Evolutionary conservation across 192 early-diverging fungal genomes (phyloP).

Genomic region (Podila horticola): DNA sequence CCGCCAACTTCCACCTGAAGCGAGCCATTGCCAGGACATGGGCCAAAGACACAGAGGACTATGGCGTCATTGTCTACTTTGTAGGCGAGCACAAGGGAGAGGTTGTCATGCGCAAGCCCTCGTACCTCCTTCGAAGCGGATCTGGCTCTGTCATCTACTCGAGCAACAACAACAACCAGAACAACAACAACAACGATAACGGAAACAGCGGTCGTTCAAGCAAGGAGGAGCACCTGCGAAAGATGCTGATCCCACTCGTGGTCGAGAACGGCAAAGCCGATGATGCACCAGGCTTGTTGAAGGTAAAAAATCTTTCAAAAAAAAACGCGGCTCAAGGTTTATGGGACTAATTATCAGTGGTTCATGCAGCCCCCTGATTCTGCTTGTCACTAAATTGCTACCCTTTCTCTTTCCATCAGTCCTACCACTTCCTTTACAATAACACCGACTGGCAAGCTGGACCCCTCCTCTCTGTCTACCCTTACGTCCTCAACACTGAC

Average conservation of each 20-base stretch:
- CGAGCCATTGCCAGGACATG: constrained; percentile 43
- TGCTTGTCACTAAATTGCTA: neutral
- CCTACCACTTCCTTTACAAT: constrained; percentile 47
- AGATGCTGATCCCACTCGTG: constrained; percentile 47
- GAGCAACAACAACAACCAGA: constrained; percentile 4
- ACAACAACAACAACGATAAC: constrained; percentile 1
- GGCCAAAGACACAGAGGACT: constrained; percentile 47
- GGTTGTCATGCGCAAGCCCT: constrained; percentile 32
- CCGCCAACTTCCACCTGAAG: constrained; percentile 41
- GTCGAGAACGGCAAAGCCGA: constrained; percentile 44
- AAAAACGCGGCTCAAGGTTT: too few species aligned
- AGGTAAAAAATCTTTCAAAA: constrained; percentile 11
- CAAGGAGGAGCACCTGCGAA: constrained; percentile 39
- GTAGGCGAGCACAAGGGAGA: constrained; percentile 49
- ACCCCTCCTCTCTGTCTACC: constrained; percentile 33
- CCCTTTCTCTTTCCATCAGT: constrained; percentile 2
- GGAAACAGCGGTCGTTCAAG: constrained; percentile 2
- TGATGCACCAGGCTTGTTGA: constrained; percentile 31
- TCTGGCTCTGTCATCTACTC: neutral
- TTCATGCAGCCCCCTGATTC: neutral
- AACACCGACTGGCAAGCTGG: constrained; percentile 48
- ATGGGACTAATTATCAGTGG: neutral
- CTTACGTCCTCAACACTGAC: constrained; percentile 40
- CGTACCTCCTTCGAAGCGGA: constrained; percentile 17
- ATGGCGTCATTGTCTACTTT: constrained; percentile 41